Evolutionary conservation across 2,329 filamentous ascomycete species (phyloP).

Genomic region (Lasiodiplodia gonubiensis): DNA sequence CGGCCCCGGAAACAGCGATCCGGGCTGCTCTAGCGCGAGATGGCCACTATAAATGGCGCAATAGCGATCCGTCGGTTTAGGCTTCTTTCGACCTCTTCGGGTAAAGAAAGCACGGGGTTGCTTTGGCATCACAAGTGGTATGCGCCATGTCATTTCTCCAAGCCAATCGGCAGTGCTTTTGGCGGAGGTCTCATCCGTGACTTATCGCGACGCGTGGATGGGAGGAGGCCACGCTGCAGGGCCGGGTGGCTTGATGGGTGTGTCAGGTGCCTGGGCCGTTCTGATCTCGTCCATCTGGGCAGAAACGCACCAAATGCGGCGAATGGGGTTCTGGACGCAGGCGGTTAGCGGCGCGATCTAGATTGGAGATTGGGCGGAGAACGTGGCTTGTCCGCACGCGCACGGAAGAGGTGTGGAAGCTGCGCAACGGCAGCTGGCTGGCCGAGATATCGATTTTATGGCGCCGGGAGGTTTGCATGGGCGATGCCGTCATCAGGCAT

Average conservation of each 20-base stretch:
- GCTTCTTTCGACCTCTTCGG: neutral
- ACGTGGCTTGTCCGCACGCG: conserved; percentile 1
- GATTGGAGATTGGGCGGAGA: neutral
- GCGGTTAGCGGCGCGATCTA: conserved; percentile 2
- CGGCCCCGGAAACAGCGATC: neutral
- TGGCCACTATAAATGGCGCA: neutral
- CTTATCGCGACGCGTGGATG: neutral
- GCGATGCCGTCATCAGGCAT: conserved; percentile 13
- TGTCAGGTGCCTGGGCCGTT: neutral
- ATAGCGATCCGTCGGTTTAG: neutral
- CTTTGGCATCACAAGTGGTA: too few species aligned
- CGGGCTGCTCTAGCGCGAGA: neutral
- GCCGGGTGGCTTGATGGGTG: neutral
- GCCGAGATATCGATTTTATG: conserved; percentile 8
- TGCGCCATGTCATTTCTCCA: too few species aligned
- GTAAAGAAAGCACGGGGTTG: neutral
- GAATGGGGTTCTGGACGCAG: neutral
- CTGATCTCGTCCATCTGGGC: neutral
- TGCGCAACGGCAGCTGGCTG: neutral
- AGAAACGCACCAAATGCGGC: conserved; percentile 8
- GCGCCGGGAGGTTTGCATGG: neutral
- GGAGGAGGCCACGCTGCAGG: neutral
- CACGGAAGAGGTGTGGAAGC: neutral
- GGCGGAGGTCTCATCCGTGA: neutral
- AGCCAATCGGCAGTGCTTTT: too few species aligned